These are phyloP conservation scores for Silybum marianum DNA, from an alignment of 129 eudicot genomes.

Conservation along the genomic window DNA sequence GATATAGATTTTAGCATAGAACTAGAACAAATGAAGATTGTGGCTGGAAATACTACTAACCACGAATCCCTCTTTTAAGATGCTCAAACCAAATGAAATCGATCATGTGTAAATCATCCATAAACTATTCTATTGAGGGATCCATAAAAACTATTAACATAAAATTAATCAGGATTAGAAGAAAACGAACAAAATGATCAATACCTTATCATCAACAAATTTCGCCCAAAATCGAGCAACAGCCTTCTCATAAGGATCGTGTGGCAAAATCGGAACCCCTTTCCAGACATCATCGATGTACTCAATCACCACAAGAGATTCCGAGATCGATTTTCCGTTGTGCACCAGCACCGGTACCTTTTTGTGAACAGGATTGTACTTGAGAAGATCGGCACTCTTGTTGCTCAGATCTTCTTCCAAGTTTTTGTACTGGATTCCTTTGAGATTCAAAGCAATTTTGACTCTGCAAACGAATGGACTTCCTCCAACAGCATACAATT, in stretches of 20 bases:
- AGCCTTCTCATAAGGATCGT: conserved; percentile 37
- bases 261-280: conserved; percentile 35
- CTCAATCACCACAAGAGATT: conserved; percentile 29
- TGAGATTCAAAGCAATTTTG: conserved; percentile 38
- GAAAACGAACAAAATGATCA: background rate
- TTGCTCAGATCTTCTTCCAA: conserved; percentile 16
- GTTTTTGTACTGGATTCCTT: conserved; percentile 23
- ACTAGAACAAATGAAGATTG: conserved; percentile 1
- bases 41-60: background rate
- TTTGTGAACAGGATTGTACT: conserved; percentile 37
- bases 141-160: background rate
- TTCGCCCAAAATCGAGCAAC: conserved; percentile 37
- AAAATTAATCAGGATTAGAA: background rate
- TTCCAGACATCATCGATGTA: conserved; percentile 31
- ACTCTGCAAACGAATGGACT: conserved; percentile 29
- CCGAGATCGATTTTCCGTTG: conserved; percentile 36
- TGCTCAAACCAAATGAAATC: conserved; percentile 4
- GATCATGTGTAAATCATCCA: background rate
- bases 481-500: conserved; percentile 6
- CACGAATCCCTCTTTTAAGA: background rate
- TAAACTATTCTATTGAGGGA: background rate
- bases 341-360: conserved; percentile 35
- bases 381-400: conserved; percentile 30
- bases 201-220: conserved; percentile 43
- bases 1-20: no score